Percentiles rank a stretch among this genome's conserved stretches.
Conservation (phyloP, 1,284 basidiomycete species). For the Thecaphora frezii region DNA sequence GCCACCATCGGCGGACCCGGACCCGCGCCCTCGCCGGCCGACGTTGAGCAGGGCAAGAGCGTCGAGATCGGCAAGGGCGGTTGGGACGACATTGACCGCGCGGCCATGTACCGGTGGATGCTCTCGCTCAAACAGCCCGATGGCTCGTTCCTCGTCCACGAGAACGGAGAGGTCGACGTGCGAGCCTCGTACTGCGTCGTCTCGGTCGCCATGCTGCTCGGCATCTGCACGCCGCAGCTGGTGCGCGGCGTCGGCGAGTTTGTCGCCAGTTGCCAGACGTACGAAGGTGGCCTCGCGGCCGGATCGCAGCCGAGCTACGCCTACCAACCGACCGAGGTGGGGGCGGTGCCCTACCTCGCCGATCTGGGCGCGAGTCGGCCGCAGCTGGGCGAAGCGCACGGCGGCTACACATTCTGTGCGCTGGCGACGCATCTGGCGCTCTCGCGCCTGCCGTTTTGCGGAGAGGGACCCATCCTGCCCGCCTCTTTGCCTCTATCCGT, state of each 20-base stretch:
- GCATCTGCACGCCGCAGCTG: slow-evolving; percentile 85
- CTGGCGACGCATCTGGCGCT: slow-evolving; percentile 81
- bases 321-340: slow-evolving; percentile 4
- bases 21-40: slow-evolving; percentile 57
- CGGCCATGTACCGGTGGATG: slow-evolving; percentile 82
- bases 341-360: slow-evolving; percentile 3
- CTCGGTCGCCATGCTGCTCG: slow-evolving; percentile 70
- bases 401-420: slow-evolving; percentile 93
- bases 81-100: slow-evolving; percentile 60
- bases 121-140: slow-evolving; percentile 89
- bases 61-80: slow-evolving; percentile 59
- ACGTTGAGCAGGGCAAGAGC: slow-evolving; percentile 63
- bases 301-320: slow-evolving; percentile 70
- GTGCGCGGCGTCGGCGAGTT: slow-evolving; percentile 64
- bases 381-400: slow-evolving; percentile 88
- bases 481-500: not conserved
- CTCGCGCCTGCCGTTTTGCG: slow-evolving; percentile 62
- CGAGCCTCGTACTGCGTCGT: slow-evolving; percentile 78
- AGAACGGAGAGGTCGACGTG: slow-evolving; percentile 89
- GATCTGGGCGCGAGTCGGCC: slow-evolving; percentile 62
- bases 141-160: slow-evolving; percentile 87
- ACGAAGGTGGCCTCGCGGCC: slow-evolving; percentile 92
- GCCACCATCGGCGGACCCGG: slow-evolving; percentile 72
- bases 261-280: slow-evolving; percentile 82
- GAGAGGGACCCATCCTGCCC: slow-evolving; percentile 6